A percentile compares a stretch with the other conserved stretches of the same genome.
Conservation (phyloP, 805 yeast genomes). For the Candida taoyuanica region DNA sequence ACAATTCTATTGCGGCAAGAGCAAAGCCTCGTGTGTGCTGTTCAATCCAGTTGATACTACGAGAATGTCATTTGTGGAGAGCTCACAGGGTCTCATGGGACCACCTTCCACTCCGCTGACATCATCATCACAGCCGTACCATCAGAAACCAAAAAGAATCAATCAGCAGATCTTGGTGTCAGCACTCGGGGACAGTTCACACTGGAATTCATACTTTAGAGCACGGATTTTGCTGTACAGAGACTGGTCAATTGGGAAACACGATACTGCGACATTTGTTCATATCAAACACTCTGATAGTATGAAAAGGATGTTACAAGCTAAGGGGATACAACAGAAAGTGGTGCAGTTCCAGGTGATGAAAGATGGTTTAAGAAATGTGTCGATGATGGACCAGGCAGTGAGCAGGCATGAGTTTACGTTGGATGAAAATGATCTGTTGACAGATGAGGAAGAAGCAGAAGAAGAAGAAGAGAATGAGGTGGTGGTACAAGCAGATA, state of each 20-base stretch:
- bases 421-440: constrained; percentile 17
- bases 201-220: constrained; percentile 17
- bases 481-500: constrained; percentile 2
- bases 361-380: constrained; percentile 6
- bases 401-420: constrained; percentile 10
- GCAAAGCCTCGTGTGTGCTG: constrained; percentile 16
- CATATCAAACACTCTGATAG: constrained; percentile 19
- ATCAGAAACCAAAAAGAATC: constrained; percentile 10
- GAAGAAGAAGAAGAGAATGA: constrained; percentile 7
- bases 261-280: constrained; percentile 13
- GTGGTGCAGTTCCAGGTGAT: constrained; percentile 13
- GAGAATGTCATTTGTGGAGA: constrained; percentile 23
- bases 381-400: background rate
- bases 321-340: constrained; percentile 8
- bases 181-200: constrained; percentile 19
- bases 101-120: constrained; percentile 2
- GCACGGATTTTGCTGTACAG: constrained; percentile 22
- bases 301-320: constrained; percentile 12
- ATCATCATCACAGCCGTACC: constrained; percentile 6
- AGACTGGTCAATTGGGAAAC: constrained; percentile 17
- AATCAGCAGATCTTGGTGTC: constrained; percentile 23
- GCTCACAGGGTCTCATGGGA: background rate
- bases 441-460: constrained; percentile 6
- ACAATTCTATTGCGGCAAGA: constrained; percentile 13
- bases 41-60: constrained; percentile 16